These are phyloP conservation scores for Dendrostoma leiphaemia DNA, from an alignment of 2,329 filamentous ascomycete species.

Conservation along the genomic window DNA sequence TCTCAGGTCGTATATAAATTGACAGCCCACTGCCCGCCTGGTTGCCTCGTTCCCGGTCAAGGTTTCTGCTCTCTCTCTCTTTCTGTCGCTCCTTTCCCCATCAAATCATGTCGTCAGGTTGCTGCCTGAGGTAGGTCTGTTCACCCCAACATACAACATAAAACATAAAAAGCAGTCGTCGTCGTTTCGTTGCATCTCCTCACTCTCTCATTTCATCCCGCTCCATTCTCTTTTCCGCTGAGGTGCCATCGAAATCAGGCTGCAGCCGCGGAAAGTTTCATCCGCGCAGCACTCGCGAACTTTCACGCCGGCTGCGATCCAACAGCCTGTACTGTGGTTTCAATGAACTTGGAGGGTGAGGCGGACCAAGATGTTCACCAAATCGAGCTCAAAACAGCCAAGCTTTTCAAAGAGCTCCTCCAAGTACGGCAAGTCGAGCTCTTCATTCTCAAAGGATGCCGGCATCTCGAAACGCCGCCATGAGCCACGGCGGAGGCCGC, in stretches of 20 bases:
- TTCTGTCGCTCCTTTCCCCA: not conserved
- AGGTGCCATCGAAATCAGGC: not conserved
- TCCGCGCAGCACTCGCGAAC: not conserved
- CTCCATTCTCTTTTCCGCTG: not conserved
- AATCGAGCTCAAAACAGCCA: constrained; percentile 41
- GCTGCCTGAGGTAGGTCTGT: constrained; percentile 18
- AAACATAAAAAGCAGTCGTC: too few relatives aligned
- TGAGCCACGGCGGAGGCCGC: constrained; percentile 47
- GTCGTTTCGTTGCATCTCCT: not conserved
- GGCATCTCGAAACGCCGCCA: constrained; percentile 55
- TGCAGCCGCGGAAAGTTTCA: not conserved
- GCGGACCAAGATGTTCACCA: constrained; percentile 42
- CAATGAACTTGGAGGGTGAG: constrained; percentile 6
- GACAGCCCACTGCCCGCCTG: constrained; percentile 6
- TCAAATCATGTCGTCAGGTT: constrained; percentile 8
- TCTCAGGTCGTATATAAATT: constrained; percentile 10
- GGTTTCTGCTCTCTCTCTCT: not conserved
- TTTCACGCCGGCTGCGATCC: not conserved
- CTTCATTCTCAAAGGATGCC: constrained; percentile 50
- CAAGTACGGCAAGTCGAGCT: constrained; percentile 47
- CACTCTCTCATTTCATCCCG: not conserved
- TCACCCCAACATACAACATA: not conserved
- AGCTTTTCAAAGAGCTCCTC: constrained; percentile 55
- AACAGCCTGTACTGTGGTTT: not conserved
- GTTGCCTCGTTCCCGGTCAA: not conserved